These are phyloP conservation scores for Leccinum imitatum DNA, from an alignment of 768 basidiomycete species.

Conservation along the genomic window DNA sequence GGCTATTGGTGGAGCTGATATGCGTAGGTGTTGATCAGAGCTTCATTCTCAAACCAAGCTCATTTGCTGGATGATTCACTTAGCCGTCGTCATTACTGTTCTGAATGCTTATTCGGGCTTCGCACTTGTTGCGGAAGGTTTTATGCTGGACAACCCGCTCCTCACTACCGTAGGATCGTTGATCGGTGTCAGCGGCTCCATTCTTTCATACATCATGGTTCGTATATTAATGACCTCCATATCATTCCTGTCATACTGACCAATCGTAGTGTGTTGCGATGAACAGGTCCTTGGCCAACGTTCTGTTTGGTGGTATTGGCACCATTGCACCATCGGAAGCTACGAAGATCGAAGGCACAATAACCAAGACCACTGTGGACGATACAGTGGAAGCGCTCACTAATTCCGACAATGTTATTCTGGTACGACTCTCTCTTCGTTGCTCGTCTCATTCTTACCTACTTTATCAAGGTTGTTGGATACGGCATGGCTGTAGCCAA, in stretches of 20 bases:
- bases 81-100: conserved; percentile 89
- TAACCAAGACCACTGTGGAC: conserved; percentile 76
- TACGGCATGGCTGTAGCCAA: conserved; percentile 94
- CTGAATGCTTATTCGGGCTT: conserved; percentile 91
- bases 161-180: conserved; percentile 82
- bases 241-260: conserved; percentile 2
- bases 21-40: conserved; percentile 58
- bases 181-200: conserved; percentile 89
- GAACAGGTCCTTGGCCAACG: conserved; percentile 85
- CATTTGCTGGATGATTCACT: conserved; percentile 6
- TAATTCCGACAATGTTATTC: conserved; percentile 81
- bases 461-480: conserved; percentile 58
- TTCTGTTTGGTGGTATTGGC: conserved; percentile 84
- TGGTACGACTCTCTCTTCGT: conserved; percentile 41
- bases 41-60: neutral
- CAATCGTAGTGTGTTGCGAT: conserved; percentile 77
- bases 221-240: conserved; percentile 17
- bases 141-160: conserved; percentile 87
- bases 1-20: conserved; percentile 91
- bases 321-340: conserved; percentile 52
- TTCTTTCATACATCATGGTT: conserved; percentile 92
- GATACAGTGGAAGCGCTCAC: conserved; percentile 76
- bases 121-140: conserved; percentile 88
- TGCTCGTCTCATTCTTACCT: conserved; percentile 7
- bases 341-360: conserved; percentile 79